Conservation (phyloP, 176 grass and related monocot genomes). For the Oryza officinalis region DNA sequence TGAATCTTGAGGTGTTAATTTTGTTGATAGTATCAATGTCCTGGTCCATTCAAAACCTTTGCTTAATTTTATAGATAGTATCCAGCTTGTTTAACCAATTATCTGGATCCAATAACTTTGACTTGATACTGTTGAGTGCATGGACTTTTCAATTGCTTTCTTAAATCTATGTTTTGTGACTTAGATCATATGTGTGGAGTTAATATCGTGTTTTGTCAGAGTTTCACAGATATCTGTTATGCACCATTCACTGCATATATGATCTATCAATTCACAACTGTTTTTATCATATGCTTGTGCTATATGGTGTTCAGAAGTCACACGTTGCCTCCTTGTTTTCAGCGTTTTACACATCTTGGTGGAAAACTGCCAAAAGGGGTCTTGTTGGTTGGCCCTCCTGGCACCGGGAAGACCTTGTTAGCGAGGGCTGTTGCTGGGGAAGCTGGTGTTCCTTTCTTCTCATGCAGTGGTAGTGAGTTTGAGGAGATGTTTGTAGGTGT, state of each 20-base stretch:
- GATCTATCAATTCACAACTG: neutral
- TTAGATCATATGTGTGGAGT: neutral
- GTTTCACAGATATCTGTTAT: neutral
- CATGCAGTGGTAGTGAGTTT: conserved; percentile 97
- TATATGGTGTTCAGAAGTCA: conserved; percentile 31
- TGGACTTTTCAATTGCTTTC: neutral
- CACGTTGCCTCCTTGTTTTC: conserved; percentile 32
- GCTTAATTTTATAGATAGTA: conserved; percentile 10
- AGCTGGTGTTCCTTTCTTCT: conserved; percentile 97
- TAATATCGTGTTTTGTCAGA: neutral
- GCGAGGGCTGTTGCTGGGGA: conserved; percentile 98
- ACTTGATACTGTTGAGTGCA: neutral
- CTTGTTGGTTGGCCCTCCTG: conserved; percentile 93
- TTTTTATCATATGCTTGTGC: neutral
- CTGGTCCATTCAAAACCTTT: neutral
- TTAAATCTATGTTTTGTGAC: neutral
- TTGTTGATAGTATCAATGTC: conserved; percentile 3
- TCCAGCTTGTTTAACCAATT: neutral
- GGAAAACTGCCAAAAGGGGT: conserved; percentile 99
- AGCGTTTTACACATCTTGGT: conserved; percentile 95
- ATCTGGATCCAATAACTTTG: neutral
- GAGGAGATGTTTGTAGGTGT: conserved; percentile 99
- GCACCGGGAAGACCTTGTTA: conserved; percentile 98
- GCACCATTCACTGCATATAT: neutral
- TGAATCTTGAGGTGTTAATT: neutral